phyloP scores from a whole-genome alignment of 192 early-diverging fungal genomes.

The Polychytrium aggregatum region DNA sequence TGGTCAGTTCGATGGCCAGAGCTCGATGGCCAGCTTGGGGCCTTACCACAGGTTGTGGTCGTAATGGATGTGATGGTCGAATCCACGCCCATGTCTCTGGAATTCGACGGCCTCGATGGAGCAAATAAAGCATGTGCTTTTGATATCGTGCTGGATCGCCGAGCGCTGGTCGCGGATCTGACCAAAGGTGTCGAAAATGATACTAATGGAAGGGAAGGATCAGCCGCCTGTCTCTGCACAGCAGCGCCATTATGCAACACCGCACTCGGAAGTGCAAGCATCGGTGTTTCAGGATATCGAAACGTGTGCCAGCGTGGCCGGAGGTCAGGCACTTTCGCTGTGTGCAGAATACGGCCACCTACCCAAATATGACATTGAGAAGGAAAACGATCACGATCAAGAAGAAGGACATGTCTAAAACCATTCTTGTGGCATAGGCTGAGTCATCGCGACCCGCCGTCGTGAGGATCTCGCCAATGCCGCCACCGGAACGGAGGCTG shows the following conservation, averaged over 20 bases:
- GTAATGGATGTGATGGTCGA: constrained; percentile 20
- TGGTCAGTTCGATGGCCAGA: no score
- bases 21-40: no score
- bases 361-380: constrained; percentile 28
- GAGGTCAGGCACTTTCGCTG: no score
- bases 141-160: constrained; percentile 20
- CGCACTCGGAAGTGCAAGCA: no score
- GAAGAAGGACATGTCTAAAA: constrained; percentile 23
- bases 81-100: constrained; percentile 18
- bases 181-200: constrained; percentile 29
- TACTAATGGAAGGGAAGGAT: constrained; percentile 4
- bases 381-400: constrained; percentile 25
- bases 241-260: no score
- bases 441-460: constrained; percentile 6
- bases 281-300: no score
- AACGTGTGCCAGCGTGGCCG: no score
- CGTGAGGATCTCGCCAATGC: constrained; percentile 19
- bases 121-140: constrained; percentile 18
- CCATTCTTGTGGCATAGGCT: constrained; percentile 13
- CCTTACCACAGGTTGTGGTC: constrained; percentile 23
- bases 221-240: no score
- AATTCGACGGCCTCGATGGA: constrained; percentile 25
- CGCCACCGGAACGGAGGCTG: constrained; percentile 19
- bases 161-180: constrained; percentile 20
- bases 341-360: no score